These are phyloP conservation scores for Colletotrichum navitas DNA, from an alignment of 2,329 filamentous ascomycete species.

Conservation along the genomic window DNA sequence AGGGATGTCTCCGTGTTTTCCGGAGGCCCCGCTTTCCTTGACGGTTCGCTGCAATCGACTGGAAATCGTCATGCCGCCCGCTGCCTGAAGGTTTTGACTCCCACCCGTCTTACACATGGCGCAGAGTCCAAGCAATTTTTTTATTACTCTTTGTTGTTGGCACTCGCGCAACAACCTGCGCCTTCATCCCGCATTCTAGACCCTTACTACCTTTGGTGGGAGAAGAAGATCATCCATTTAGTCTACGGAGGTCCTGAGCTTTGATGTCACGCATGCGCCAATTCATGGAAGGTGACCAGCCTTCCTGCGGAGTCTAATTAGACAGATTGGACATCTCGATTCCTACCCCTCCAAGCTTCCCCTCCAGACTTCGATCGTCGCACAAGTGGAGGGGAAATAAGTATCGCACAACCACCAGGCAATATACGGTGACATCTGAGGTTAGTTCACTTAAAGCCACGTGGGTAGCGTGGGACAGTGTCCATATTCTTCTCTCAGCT, in stretches of 20 bases:
- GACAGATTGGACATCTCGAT: slow-evolving; percentile 19
- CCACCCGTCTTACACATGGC: neutral
- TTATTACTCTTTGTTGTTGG: neutral
- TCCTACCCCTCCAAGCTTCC: too few relatives aligned
- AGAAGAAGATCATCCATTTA: slow-evolving; percentile 2
- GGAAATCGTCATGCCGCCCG: slow-evolving; percentile 35
- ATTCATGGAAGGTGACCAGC: neutral
- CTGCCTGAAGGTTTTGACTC: slow-evolving; percentile 25
- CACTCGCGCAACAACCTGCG: slow-evolving; percentile 5
- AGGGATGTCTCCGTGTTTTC: slow-evolving; percentile 31
- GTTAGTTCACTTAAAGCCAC: neutral
- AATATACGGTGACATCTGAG: slow-evolving; percentile 37
- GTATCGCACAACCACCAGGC: slow-evolving; percentile 35
- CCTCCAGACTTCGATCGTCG: slow-evolving; percentile 38
- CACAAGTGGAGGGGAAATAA: slow-evolving; percentile 30
- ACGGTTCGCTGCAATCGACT: slow-evolving; percentile 25
- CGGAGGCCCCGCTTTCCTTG: slow-evolving; percentile 24
- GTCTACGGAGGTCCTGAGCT: slow-evolving; percentile 13
- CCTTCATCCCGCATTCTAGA: slow-evolving; percentile 24
- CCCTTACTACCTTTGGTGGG: slow-evolving; percentile 12
- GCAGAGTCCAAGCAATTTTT: slow-evolving; percentile 16
- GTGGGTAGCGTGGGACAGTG: neutral
- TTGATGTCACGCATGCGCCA: slow-evolving; percentile 31
- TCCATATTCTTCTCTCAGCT: neutral
- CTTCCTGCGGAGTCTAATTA: neutral